phyloP scores from a whole-genome alignment of 192 early-diverging fungal species.

The Coemansia sp. region DNA sequence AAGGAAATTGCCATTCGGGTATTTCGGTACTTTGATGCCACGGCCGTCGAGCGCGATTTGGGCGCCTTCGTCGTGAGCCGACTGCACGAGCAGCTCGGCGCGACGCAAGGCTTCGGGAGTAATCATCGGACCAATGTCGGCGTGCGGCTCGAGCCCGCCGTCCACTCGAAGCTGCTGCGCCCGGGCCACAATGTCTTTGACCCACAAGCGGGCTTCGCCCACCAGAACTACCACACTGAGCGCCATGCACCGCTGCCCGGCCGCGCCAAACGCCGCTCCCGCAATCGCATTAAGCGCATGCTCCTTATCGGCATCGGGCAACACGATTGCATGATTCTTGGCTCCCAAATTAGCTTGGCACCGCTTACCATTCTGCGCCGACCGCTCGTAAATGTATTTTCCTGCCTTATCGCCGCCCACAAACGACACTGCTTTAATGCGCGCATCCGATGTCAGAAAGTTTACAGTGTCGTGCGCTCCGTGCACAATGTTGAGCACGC shows the following conservation, averaged over 20 bases:
- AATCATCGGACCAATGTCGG: conserved; percentile 92
- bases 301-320: conserved; percentile 95
- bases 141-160: conserved; percentile 78
- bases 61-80: conserved; percentile 85
- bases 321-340: conserved; percentile 95
- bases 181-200: conserved; percentile 86
- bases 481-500: conserved; percentile 92
- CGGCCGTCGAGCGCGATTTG: conserved; percentile 85
- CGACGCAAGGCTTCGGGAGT: conserved; percentile 73
- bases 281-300: conserved; percentile 87
- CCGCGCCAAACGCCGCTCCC: conserved; percentile 96
- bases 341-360: conserved; percentile 96
- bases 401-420: conserved; percentile 90
- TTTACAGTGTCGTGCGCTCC: conserved; percentile 85
- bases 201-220: conserved; percentile 78
- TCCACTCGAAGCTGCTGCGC: conserved; percentile 80
- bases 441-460: conserved; percentile 81
- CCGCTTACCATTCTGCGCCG: conserved; percentile 87
- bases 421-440: conserved; percentile 90
- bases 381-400: conserved; percentile 84
- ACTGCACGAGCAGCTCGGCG: conserved; percentile 74
- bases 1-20: conserved; percentile 92
- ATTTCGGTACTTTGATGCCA: conserved; percentile 66
- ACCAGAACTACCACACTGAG: conserved; percentile 90
- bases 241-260: conserved; percentile 98